These are phyloP conservation scores for Pugionium cornutum DNA, from an alignment of 345 rosid species.

Conservation along the genomic window DNA sequence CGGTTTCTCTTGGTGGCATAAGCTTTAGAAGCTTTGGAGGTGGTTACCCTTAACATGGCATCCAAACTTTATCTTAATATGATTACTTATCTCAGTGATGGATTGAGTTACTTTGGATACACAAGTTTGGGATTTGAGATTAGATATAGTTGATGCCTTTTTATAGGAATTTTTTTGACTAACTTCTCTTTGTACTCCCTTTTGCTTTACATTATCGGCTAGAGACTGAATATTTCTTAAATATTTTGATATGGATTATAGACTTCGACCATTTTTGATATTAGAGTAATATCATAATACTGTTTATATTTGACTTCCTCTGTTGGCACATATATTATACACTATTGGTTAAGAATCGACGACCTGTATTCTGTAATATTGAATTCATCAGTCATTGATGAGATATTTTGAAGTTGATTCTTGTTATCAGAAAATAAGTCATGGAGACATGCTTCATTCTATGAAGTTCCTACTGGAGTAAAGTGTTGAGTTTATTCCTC, in stretches of 20 bases:
- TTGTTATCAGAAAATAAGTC: neutral
- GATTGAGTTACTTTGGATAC: conserved; percentile 13
- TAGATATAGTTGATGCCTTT: conserved; percentile 19
- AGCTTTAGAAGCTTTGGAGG: conserved; percentile 3
- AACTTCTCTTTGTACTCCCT: neutral
- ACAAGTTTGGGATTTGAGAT: conserved; percentile 10
- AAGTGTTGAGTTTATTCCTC: neutral
- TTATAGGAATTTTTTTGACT: neutral
- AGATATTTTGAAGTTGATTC: neutral
- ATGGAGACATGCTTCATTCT: neutral
- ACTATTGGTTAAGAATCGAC: neutral
- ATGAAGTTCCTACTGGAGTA: neutral
- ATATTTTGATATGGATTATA: neutral
- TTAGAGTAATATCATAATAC: neutral
- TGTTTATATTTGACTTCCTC: conserved; percentile 4
- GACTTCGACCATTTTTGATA: neutral
- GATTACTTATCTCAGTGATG: conserved; percentile 5
- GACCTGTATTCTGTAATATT: neutral
- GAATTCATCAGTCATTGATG: neutral
- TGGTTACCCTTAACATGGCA: neutral
- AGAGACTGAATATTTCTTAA: neutral
- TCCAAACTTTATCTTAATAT: neutral
- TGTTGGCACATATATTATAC: neutral
- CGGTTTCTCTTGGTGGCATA: neutral
- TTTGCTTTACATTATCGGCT: neutral